Base-by-base conservation (phyloP, 2,329 filamentous ascomycete genomes). In the Calonectria pteridis region DNA sequence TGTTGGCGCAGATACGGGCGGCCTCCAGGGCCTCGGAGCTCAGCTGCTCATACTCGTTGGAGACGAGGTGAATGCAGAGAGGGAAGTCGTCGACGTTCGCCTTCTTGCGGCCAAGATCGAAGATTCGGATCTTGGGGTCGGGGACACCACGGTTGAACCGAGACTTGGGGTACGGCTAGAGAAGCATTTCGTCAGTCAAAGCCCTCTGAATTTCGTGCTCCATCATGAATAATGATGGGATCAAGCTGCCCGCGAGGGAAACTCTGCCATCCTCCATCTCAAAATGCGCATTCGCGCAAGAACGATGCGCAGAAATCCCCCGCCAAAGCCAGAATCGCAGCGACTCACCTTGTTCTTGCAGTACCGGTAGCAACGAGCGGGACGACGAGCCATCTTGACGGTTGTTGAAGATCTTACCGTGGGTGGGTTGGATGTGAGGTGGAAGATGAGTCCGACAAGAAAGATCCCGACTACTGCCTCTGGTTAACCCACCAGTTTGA, bases 21-120 rank as follows among this genome's bases (percentile, higher is more conserved):
- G 97, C 97, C 91, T 99, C 97, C 84, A 99, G 95, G 87, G 97
- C 97, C 92, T 99, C 97, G 84, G 97, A 98, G 87, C 95, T 98
- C 91, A 99, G 91, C 93, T 99, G 97, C 91, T 99, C 97, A 91
- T 98, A 98, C 92, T 99, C 97, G 93, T 99, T 98, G 91, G 96
- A 98, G 86, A 98, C 96, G 87, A 99, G 92, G 93, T 99, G 97
- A 85, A 98, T 94, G 92, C 97, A 98, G 85, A 96, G 94, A 86
- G 97, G 97, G 94, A 99, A 99, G 89, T 99, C 97, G 89, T 99
- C 97, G 89, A 98, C 97, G 88, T 93, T 95, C 84, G 97, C 97
- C 88, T 94, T 94, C 95, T 99, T 99, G 89, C 96, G 95, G 89
- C 96, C 96, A 83, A 98, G 94, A 91, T 98, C 96, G 92, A 98